Base-by-base conservation (phyloP, 345 rosid species). In the Gossypium turneri region DNA sequence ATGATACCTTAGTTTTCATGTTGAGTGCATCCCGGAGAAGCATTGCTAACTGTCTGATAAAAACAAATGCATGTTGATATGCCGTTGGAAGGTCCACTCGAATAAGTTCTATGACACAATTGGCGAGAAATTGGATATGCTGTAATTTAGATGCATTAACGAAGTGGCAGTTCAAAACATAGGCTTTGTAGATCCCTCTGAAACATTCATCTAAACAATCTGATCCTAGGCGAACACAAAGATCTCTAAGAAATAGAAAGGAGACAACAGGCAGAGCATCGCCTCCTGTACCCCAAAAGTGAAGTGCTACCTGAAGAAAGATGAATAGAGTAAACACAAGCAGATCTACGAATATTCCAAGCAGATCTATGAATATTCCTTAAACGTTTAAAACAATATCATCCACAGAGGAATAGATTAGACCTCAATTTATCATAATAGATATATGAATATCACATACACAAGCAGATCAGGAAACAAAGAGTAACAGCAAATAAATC, bases 201-300 rank as follows among this genome's bases (percentile, higher is more conserved):
- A 91, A 75, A 83, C 97, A 91, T 52, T 93, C 99, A 75, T 95
- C 99, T 75, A 92, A 74, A 84, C 89, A 88, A 67, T 91, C 93
- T 27, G 88, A 76, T 77, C 98, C 98, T 67, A 90, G 80, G 29
- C 93, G 92, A 73, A 93, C 59, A 79, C 99, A 93, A 55, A 95
- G 71, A 67, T 93, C 96, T 81, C 99, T 88, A 44, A 95, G 68
- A 81, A 95, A 93, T 38, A 95, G 85, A 75, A 93, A 85, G 51
- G 98, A 87, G 60, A 93, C 93, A 79, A 91, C 87, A 60, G 99
- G 87, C 48, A 95, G 93, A 17, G 93, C 80, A 70, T 92, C 94
- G 78, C 88, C 88, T 70, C 97, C 97, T 1, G 99, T 90, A 59
- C 99, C 97, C 99, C 98, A 95, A 82, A 93, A 95, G 80, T 93